phyloP scores from a whole-genome alignment of 352 stramenopile species.

The Phytopythium aichiense region DNA sequence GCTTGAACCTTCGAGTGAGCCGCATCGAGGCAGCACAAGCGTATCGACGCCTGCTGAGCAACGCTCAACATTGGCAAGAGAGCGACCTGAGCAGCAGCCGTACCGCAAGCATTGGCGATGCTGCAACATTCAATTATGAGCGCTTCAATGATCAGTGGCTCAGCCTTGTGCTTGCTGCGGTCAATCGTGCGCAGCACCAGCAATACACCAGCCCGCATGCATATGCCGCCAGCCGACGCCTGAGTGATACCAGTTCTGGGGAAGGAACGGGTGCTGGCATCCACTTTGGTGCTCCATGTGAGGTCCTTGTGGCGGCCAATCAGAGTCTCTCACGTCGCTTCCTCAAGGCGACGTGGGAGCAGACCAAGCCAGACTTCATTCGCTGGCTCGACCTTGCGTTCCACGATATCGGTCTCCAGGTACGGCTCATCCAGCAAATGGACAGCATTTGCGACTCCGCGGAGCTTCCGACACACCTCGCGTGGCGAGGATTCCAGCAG shows the following conservation, averaged over 20 bases:
- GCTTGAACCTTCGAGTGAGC: conserved; percentile 28
- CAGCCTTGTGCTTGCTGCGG: conserved; percentile 19
- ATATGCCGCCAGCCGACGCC: not conserved
- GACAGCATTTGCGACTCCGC: conserved; percentile 15
- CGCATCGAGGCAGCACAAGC: conserved; percentile 21
- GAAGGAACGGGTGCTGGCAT: conserved; percentile 12
- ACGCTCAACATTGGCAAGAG: not conserved
- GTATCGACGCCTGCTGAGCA: conserved; percentile 29
- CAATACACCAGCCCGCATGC: conserved; percentile 10
- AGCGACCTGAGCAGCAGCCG: not conserved
- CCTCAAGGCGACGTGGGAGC: conserved; percentile 32
- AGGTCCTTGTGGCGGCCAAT: conserved; percentile 23
- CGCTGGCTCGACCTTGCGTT: conserved; percentile 29
- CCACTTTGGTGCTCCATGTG: conserved; percentile 28
- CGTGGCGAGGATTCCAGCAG: conserved; percentile 35
- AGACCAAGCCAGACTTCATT: conserved; percentile 41
- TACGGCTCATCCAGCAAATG: conserved; percentile 47
- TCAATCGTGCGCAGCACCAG: conserved; percentile 40
- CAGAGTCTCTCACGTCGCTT: conserved; percentile 30
- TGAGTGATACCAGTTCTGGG: not conserved
- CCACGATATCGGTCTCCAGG: conserved; percentile 37
- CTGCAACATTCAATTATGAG: conserved; percentile 10
- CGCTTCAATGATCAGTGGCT: conserved; percentile 28
- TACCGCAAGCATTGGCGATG: not conserved
- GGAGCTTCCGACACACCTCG: conserved; percentile 7